A percentile compares a stretch with the other conserved stretches of the same genome.
These are phyloP conservation scores for Clarireedia monteithiana DNA, from an alignment of 2,329 filamentous ascomycete species.

Conservation along the genomic window DNA sequence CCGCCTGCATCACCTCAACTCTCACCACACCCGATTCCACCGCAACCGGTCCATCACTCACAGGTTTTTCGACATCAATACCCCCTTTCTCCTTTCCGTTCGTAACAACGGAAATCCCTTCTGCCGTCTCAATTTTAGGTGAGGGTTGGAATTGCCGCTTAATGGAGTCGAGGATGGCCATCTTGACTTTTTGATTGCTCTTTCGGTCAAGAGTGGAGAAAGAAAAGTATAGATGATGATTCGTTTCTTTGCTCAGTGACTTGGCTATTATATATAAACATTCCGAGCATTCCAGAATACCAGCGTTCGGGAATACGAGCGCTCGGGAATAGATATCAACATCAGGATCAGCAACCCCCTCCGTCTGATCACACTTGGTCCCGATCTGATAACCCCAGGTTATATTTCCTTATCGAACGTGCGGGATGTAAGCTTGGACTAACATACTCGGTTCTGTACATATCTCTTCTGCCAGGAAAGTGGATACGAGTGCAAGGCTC, in stretches of 20 bases:
- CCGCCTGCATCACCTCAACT: constrained; percentile 22
- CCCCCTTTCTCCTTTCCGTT: background rate
- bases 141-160: background rate
- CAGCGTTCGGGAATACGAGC: background rate
- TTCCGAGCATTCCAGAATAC: background rate
- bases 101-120: background rate
- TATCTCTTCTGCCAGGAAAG: background rate
- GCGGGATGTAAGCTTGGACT: too few species aligned
- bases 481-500: background rate
- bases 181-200: background rate
- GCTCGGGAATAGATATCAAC: background rate
- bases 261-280: background rate
- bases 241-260: too few species aligned
- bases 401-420: background rate
- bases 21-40: constrained; percentile 16
- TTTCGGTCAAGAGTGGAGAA: too few species aligned
- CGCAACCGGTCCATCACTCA: background rate
- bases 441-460: too few species aligned
- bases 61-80: background rate
- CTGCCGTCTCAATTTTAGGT: background rate
- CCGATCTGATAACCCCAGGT: background rate
- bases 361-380: background rate
- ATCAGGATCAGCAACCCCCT: background rate
- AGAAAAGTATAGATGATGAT: too few species aligned
- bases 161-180: background rate